phyloP scores from a whole-genome alignment of 2,329 filamentous ascomycete genomes.

The Aspergillus carbonarius region DNA sequence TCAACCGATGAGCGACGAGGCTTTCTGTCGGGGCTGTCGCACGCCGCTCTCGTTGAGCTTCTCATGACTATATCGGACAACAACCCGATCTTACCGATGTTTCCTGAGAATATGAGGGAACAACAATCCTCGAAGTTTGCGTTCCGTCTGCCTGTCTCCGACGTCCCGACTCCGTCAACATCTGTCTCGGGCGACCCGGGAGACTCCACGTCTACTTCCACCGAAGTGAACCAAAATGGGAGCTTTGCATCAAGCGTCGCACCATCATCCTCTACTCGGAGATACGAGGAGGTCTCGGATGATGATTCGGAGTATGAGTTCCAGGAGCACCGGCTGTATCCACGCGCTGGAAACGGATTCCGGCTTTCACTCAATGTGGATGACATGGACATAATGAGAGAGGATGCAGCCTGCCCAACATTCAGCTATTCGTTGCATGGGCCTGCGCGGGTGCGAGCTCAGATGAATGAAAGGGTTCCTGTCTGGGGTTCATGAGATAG shows the following conservation, averaged over 20 bases:
- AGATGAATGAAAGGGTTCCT: constrained; percentile 13
- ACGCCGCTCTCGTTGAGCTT: constrained; percentile 62
- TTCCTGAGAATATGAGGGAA: constrained; percentile 45
- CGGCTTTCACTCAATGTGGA: constrained; percentile 57
- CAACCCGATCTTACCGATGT: constrained; percentile 66
- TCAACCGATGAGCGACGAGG: constrained; percentile 54
- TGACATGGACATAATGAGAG: constrained; percentile 62
- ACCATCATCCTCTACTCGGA: constrained; percentile 5
- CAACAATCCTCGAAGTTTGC: constrained; percentile 26
- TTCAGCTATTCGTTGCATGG: constrained; percentile 53
- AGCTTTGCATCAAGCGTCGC: not conserved
- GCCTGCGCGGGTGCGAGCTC: constrained; percentile 19
- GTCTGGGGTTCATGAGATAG: constrained; percentile 8
- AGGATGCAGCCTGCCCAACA: constrained; percentile 56
- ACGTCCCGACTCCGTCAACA: constrained; percentile 10
- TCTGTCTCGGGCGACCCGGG: constrained; percentile 1
- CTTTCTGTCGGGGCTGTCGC: constrained; percentile 63
- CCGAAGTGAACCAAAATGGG: not conserved
- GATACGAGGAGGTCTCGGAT: constrained; percentile 31
- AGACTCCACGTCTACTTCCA: not conserved
- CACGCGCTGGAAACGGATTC: constrained; percentile 62
- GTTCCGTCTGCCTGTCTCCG: constrained; percentile 10
- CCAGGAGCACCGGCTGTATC: constrained; percentile 61
- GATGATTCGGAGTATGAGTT: constrained; percentile 47
- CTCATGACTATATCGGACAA: constrained; percentile 61